Evolutionary conservation across 73 alveolate genomes (phyloP).

Genomic region (Uronychia binucleata): DNA sequence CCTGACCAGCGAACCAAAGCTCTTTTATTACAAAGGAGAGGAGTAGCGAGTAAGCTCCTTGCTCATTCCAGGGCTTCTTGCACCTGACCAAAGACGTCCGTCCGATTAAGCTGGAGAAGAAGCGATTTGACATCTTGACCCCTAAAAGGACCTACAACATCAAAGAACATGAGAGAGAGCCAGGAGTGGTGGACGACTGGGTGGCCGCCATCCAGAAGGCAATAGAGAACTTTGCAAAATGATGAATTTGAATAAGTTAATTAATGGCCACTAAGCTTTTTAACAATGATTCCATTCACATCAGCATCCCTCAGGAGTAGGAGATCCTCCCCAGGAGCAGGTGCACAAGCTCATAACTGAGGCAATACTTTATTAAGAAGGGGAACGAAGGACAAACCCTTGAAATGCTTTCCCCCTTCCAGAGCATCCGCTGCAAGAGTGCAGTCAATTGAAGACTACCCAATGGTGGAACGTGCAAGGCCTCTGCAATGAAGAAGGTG

Average conservation of each 20-base stretch:
- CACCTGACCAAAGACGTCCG: background rate
- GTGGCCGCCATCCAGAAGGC: background rate
- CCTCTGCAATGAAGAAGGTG: background rate
- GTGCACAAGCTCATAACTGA: too few relatives aligned
- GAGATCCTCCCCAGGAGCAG: too few relatives aligned
- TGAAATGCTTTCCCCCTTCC: background rate
- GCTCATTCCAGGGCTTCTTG: background rate
- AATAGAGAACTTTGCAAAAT: background rate
- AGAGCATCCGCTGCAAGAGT: background rate
- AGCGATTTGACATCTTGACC: background rate
- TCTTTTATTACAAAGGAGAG: conserved; percentile 38
- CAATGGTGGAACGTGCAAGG: background rate
- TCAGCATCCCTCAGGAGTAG: too few relatives aligned
- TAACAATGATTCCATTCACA: background rate
- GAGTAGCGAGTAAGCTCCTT: conserved; percentile 25
- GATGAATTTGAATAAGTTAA: background rate
- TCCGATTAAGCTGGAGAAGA: background rate
- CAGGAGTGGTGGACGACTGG: background rate
- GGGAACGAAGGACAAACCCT: background rate
- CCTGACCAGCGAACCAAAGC: conserved; percentile 49
- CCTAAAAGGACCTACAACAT: background rate
- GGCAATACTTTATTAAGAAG: background rate
- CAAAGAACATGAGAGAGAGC: background rate
- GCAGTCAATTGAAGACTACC: background rate
- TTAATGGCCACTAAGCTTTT: background rate